Evolutionary conservation across 202 grass and related monocot species (phyloP).

Genomic region (Saccharum hybrid): DNA sequence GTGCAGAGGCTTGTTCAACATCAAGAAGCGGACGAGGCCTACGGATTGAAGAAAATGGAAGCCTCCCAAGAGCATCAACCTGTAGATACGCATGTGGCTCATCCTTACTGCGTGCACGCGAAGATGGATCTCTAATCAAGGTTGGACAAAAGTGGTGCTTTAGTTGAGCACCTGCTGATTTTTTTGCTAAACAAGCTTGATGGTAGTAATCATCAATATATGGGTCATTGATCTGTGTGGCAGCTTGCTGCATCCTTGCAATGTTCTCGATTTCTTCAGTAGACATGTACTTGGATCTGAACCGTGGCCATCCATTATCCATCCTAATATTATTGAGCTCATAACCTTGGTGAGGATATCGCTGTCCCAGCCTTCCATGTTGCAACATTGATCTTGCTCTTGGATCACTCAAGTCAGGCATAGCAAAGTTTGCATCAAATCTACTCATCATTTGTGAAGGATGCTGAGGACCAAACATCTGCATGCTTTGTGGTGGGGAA

Average conservation of each 20-base stretch:
- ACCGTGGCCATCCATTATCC: slow-evolving; percentile 55
- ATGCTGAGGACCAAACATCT: slow-evolving; percentile 46
- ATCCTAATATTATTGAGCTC: slow-evolving; percentile 41
- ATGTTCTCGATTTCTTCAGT: slow-evolving; percentile 80
- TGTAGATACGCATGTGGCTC: slow-evolving; percentile 86
- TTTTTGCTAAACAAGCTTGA: slow-evolving; percentile 77
- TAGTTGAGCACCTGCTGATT: slow-evolving; percentile 55
- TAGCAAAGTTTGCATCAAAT: slow-evolving; percentile 42
- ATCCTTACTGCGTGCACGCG: slow-evolving; percentile 56
- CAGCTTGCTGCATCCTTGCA: slow-evolving; percentile 73
- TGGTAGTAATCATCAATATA: slow-evolving; percentile 94
- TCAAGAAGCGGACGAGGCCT: slow-evolving; percentile 88
- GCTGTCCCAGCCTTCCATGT: slow-evolving; percentile 42
- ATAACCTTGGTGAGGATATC: slow-evolving; percentile 47
- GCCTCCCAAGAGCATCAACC: slow-evolving; percentile 82
- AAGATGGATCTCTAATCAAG: slow-evolving; percentile 64
- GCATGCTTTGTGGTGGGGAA: slow-evolving; percentile 55
- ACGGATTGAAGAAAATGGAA: slow-evolving; percentile 83
- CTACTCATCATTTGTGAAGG: slow-evolving; percentile 41
- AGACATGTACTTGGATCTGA: slow-evolving; percentile 75
- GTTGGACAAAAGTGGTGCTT: slow-evolving; percentile 81
- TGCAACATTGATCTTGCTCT: slow-evolving; percentile 49
- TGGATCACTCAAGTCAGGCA: slow-evolving; percentile 53
- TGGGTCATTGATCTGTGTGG: slow-evolving; percentile 72
- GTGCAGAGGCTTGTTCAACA: slow-evolving; percentile 62